A percentile compares a stretch with the other conserved stretches of the same genome.
Evolutionary conservation across 78 protist species (phyloP).

Genomic region (Speleostelium caveatum): DNA sequence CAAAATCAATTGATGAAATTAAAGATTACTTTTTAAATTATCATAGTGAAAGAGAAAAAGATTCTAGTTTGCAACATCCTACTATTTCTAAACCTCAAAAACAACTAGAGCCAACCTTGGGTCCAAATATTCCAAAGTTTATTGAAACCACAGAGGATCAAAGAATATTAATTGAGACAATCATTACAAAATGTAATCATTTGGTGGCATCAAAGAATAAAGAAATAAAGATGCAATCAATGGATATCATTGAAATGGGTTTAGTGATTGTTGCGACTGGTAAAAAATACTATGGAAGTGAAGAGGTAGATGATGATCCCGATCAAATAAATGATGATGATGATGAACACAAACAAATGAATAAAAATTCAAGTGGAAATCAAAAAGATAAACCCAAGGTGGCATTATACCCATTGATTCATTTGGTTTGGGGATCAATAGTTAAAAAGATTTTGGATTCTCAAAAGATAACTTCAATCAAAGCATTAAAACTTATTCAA

Average conservation of each 20-base stretch:
- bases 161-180: conserved; percentile 26
- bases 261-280: conserved; percentile 51
- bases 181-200: conserved; percentile 40
- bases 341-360: not conserved
- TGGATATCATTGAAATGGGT: conserved; percentile 58
- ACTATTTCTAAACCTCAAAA: not conserved
- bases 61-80: not conserved
- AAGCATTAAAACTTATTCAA: conserved; percentile 34
- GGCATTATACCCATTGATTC: conserved; percentile 63
- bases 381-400: conserved; percentile 17
- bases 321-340: not conserved
- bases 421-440: conserved; percentile 41
- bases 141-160: conserved; percentile 33
- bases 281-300: conserved; percentile 56
- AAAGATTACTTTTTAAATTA: conserved; percentile 48
- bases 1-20: conserved; percentile 35
- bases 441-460: conserved; percentile 28
- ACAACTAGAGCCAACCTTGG: not conserved
- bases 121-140: not conserved
- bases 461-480: conserved; percentile 9
- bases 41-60: conserved; percentile 15
- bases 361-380: not conserved
- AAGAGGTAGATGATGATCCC: conserved; percentile 8
- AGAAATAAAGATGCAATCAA: conserved; percentile 2
- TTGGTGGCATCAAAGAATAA: conserved; percentile 36